Conservation (phyloP, 192 early-diverging fungal genomes). For the Helicostylum pulchrum region DNA sequence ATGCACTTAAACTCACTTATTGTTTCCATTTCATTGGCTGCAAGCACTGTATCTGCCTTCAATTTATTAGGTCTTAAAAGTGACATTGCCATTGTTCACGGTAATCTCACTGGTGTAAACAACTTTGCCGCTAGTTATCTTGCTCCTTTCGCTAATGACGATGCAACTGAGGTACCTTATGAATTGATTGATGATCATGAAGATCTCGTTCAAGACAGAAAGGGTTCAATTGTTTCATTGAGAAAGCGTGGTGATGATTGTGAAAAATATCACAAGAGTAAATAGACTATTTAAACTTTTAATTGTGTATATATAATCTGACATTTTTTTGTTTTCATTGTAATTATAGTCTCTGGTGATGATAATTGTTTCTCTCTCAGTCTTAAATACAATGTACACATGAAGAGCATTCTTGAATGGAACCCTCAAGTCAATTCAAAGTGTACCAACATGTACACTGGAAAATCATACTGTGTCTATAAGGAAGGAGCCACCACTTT, state of each 20-base stretch:
- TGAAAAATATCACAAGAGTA: conserved; percentile 22
- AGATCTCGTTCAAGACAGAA: neutral
- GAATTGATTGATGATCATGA: conserved; percentile 24
- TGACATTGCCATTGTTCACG: neutral
- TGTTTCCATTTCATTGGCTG: conserved; percentile 4
- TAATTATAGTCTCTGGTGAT: conserved; percentile 16
- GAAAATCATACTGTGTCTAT: conserved; percentile 27
- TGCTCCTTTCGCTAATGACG: conserved; percentile 11
- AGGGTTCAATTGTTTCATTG: conserved; percentile 3
- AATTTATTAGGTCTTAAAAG: neutral
- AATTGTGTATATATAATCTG: neutral
- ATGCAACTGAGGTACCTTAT: conserved; percentile 5
- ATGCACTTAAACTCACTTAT: neutral
- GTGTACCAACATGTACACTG: conserved; percentile 26
- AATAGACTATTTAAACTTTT: neutral
- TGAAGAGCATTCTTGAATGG: conserved; percentile 12
- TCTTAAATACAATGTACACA: conserved; percentile 8
- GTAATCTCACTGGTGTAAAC: neutral
- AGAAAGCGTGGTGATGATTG: conserved; percentile 20
- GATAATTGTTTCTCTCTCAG: conserved; percentile 21
- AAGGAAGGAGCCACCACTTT: neutral
- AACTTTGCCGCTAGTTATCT: conserved; percentile 9
- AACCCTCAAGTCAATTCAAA: conserved; percentile 27
- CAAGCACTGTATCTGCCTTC: neutral
- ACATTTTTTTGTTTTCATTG: neutral